Evolutionary conservation across 73 alveolate genomes (phyloP).

Genomic region (Tetrahymena thermophila): DNA sequence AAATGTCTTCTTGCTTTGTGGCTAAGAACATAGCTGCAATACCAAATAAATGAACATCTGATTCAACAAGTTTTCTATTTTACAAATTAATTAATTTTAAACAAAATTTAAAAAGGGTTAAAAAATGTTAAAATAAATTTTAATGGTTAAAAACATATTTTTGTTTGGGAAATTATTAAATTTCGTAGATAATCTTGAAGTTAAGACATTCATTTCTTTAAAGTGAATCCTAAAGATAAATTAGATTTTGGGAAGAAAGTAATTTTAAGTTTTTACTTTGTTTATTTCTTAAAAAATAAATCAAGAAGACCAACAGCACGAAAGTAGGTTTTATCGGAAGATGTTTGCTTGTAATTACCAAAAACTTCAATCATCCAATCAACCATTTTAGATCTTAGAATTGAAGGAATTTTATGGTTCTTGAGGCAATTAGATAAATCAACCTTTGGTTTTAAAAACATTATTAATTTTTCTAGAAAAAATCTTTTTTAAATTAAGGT

Average conservation of each 20-base stretch:
- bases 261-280: background rate
- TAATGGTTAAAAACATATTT: no score
- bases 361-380: conserved; percentile 94
- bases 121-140: no score
- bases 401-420: conserved; percentile 46
- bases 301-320: conserved; percentile 83
- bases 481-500: background rate
- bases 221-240: no score
- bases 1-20: conserved; percentile 68
- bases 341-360: conserved; percentile 44
- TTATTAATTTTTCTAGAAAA: background rate
- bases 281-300: conserved; percentile 43
- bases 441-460: background rate
- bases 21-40: conserved; percentile 79
- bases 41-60: conserved; percentile 64
- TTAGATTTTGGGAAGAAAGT: no score
- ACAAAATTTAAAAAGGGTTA: no score
- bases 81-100: no score
- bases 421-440: background rate
- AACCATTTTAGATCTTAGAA: conserved; percentile 79
- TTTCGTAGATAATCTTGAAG: no score
- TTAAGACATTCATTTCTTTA: no score
- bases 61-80: conserved; percentile 1
- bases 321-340: conserved; percentile 67
- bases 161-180: no score